Conservation (phyloP, 1,139 yeast species). For the Yamadazyma dushanensis region DNA sequence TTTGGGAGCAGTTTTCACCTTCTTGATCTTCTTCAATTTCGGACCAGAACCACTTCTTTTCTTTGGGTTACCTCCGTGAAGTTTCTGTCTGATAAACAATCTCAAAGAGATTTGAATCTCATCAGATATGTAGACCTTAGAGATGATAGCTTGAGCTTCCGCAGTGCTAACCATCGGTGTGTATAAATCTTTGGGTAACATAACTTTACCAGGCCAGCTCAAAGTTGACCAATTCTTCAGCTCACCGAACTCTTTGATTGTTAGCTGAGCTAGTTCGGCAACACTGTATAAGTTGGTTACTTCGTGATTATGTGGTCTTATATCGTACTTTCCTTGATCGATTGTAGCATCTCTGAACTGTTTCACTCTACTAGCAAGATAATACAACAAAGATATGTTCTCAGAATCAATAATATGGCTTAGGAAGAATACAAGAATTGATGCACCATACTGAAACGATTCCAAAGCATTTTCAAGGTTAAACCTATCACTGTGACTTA, state of each 20-base stretch:
- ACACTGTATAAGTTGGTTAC: constrained; percentile 56
- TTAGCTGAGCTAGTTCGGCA: constrained; percentile 72
- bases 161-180: constrained; percentile 49
- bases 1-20: constrained; percentile 3
- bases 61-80: constrained; percentile 10
- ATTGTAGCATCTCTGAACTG: constrained; percentile 66
- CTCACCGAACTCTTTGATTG: constrained; percentile 60
- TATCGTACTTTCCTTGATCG: constrained; percentile 35
- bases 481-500: constrained; percentile 77
- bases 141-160: constrained; percentile 46
- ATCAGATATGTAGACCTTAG: constrained; percentile 53
- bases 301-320: constrained; percentile 23
- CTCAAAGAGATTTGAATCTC: constrained; percentile 30
- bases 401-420: constrained; percentile 62
- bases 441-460: constrained; percentile 48
- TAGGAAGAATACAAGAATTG: constrained; percentile 58
- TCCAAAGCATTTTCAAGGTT: constrained; percentile 28
- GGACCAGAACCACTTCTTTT: constrained; percentile 2
- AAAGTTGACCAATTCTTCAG: constrained; percentile 66
- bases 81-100: constrained; percentile 24
- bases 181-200: constrained; percentile 65
- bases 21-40: constrained; percentile 6
- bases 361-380: constrained; percentile 76
- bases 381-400: constrained; percentile 71
- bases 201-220: constrained; percentile 80